Evolutionary conservation across 2,329 filamentous ascomycete genomes (phyloP).

Genomic region (Monosporascus sp.): DNA sequence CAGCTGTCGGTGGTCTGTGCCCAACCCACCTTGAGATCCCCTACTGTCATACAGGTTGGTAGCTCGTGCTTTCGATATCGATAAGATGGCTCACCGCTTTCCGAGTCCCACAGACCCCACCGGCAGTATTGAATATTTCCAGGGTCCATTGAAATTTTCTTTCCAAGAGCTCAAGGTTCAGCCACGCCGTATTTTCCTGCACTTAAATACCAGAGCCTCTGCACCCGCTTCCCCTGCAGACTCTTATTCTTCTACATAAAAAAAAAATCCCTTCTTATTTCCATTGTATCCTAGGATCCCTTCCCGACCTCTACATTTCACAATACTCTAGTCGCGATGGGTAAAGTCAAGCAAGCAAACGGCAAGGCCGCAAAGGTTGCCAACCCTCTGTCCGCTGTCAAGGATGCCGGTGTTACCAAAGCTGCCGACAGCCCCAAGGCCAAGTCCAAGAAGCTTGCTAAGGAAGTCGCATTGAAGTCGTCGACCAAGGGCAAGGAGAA

Average conservation of each 20-base stretch:
- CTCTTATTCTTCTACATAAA: background rate
- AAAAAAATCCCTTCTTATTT: background rate
- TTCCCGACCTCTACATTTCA: conserved; percentile 12
- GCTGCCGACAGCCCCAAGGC: conserved; percentile 57
- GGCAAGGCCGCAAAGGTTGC: conserved; percentile 44
- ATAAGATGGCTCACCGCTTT: conserved; percentile 13
- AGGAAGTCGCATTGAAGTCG: conserved; percentile 49
- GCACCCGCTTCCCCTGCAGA: background rate
- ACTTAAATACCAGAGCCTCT: conserved; percentile 10
- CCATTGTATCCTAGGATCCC: conserved; percentile 2
- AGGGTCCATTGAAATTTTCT: conserved; percentile 12
- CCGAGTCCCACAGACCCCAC: conserved; percentile 21
- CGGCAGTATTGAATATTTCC: conserved; percentile 21
- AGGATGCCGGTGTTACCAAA: conserved; percentile 64
- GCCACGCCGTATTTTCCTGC: conserved; percentile 10
- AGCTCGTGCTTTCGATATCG: conserved; percentile 7
- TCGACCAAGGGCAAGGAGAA: conserved; percentile 28
- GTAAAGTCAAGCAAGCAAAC: conserved; percentile 61
- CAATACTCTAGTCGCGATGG: conserved; percentile 44
- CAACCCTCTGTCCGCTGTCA: conserved; percentile 49
- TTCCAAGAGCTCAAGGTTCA: conserved; percentile 9
- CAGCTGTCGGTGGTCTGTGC: background rate
- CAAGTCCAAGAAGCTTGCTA: conserved; percentile 63
- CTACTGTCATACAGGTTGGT: background rate
- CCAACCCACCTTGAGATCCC: no score